Conservation (phyloP, 1,284 basidiomycete species). For the Ganoderma meredithae region DNA sequence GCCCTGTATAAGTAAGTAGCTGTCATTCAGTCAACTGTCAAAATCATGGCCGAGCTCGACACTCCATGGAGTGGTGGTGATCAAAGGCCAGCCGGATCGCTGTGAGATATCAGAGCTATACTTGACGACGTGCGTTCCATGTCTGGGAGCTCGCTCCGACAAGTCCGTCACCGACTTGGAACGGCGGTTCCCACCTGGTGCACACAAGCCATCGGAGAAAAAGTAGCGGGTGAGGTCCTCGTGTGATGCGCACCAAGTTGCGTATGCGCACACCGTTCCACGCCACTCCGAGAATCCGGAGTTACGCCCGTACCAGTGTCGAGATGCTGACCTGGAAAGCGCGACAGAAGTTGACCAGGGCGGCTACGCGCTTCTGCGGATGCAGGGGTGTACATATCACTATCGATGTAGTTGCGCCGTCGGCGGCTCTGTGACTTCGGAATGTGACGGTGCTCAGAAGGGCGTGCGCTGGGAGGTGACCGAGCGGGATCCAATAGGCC, state of each 20-base stretch:
- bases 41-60: background rate
- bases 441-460: background rate
- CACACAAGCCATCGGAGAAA: background rate
- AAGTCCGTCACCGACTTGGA: constrained; percentile 5
- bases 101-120: constrained; percentile 4
- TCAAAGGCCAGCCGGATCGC: background rate
- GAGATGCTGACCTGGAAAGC: background rate
- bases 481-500: constrained; percentile 4
- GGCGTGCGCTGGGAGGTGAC: background rate
- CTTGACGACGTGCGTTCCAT: background rate
- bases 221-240: background rate
- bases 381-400: background rate
- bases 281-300: constrained; percentile 3
- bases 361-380: background rate
- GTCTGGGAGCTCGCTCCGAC: constrained; percentile 1
- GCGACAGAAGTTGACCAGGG: background rate
- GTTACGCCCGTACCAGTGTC: background rate
- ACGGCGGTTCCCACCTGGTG: constrained; percentile 1
- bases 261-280: background rate
- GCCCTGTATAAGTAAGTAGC: background rate
- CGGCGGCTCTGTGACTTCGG: background rate
- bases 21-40: background rate
- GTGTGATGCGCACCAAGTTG: background rate
- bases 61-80: background rate
- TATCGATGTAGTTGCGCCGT: background rate